Base-by-base conservation (phyloP, 2,329 filamentous ascomycete species). In the Hortaea sp. region DNA sequence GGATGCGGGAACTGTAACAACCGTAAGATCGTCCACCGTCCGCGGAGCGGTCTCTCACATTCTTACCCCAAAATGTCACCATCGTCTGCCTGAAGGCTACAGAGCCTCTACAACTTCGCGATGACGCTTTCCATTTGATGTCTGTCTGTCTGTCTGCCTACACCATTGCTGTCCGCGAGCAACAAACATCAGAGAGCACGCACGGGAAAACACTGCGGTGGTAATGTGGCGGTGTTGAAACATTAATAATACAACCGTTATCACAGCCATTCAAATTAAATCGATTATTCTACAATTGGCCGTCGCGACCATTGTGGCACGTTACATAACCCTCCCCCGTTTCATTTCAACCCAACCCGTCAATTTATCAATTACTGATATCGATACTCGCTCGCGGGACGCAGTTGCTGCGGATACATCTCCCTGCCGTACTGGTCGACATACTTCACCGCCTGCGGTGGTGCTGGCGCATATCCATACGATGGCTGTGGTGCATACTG, bases 401-500 rank as follows among this genome's bases (percentile, higher is more conserved):
- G 50, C 12, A 61, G 41, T 30, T 61, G 52, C 40, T 49, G 50
- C 27, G 55, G 57, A 44, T 53, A 56, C 28, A 65, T 50, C 43
- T 61, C 59, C 40, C 56, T 48, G 7, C 62, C 62, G 46, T 65
- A 60, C 46, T 69, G 66, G 46, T 72, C 69, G 20, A 69, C 60
- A 55, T 70, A 72, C 20, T 66, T 48, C 40, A 62, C 57, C 35
- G 49, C 45, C 29, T 50, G 51, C 11, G 53, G 51, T 20, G 20
- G 20, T 34, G 50, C 53, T 10, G 48, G 48, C 12, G 53, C 46
- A 44, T 56, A 56, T 11, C 39, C 42, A 13, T 50, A 46, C 7
- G 49, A 37, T 12, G 48, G 43, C 10, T 47, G 48, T 44, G 54
- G 40, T 49, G 49, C 32, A 45, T 49, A 46, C 45, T 39, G 41